Base-by-base conservation (phyloP, 176 grass and related monocot species). In the Dendrocalamus sinicus region DNA sequence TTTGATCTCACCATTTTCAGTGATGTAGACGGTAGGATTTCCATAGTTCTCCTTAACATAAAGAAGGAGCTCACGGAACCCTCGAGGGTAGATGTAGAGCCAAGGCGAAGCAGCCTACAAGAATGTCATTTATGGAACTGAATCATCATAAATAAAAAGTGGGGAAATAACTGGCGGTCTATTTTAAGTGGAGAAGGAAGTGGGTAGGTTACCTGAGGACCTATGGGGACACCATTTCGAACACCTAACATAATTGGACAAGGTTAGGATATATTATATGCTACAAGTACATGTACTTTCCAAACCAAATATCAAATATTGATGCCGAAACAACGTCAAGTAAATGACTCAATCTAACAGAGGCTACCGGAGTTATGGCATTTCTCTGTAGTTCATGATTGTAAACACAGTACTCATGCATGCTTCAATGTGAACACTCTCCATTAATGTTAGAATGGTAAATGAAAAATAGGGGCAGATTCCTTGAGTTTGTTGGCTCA, bases 31-130 rank as follows among this genome's bases (percentile, higher is more conserved):
- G 0, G 62, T 14, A 14, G 90, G 90, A 50, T 92, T 92, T 2
- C 54, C 67, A 9, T 95, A 95, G 12, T 88, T 92, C 1, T 77
- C 35, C 73, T 92, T 95, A n/a, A 89, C 35, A 67, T 95, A 88
- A 11, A 95, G 59, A 14, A 92, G 15, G 6, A 95, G 51, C 11
- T 90, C 86, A 23, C 15, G 66, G 16, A 95, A 78, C 3, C 90
- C 90, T 84, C 4, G 53, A 52, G 93, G 90, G 19, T 92, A 95
- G 7, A 95, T 19, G 57, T 82, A 90, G 20, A 89, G 72, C 93
- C 86, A 91, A 79, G 68, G 6, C 50, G 91, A 90, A 85, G 64
- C 84, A 16, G 84, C 84, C 87, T 90, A 30, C 22, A 67, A 10
- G 43, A 28, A 59, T 6, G 12, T 26, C 20, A 13, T 32, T 15